Evolutionary conservation across 176 grass and related monocot genomes (phyloP), one percentile per base, ranked within the genome.

Genomic region (Olyra latifolia): DNA sequence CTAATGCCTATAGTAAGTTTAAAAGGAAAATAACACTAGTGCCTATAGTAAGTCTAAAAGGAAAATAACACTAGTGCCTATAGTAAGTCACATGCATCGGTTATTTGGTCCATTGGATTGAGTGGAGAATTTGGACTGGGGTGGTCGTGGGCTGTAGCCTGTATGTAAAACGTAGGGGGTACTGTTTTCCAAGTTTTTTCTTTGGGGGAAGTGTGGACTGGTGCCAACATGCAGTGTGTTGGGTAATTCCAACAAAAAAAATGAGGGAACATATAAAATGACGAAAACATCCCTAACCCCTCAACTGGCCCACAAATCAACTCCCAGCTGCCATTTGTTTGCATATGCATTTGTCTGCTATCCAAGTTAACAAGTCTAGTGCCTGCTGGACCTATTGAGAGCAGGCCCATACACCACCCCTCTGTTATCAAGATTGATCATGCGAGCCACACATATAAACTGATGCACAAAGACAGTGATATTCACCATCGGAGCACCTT

Each of bases 401-500:
- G 38, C 50, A 80, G 38, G 35, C 9, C 22, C n/a, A n/a, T n/a
- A n/a, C n/a, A n/a, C n/a, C n/a, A 50, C 4, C 38, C 24, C 6
- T 20, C 7, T 47, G 44, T 46, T 23, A 55, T 42, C 19, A 7
- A 59, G 66, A 81, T 46, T 32, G 28, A 59, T 39, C 52, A 44
- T 57, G 64, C 52, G 49, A 67, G 27, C 62, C 3, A 28, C 22
- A 44, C 64, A 16, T 16, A 71, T 59, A 6, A 14, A 58, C 20
- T 22, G 62, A 60, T 71, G 40, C 40, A 81, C 64, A 35, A 56
- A 57, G 48, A 69, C 16, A 69, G 23, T 43, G 67, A 57, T 7
- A 80, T 80, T 55, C 77, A 67, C 14, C 24, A 78, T 40, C 22
- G 3, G 10, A n/a, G 64, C 52, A 69, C 22, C 50, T 80, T 80